Evolutionary conservation across 306 rosid species (phyloP).

Genomic region (Quercus gilva): DNA sequence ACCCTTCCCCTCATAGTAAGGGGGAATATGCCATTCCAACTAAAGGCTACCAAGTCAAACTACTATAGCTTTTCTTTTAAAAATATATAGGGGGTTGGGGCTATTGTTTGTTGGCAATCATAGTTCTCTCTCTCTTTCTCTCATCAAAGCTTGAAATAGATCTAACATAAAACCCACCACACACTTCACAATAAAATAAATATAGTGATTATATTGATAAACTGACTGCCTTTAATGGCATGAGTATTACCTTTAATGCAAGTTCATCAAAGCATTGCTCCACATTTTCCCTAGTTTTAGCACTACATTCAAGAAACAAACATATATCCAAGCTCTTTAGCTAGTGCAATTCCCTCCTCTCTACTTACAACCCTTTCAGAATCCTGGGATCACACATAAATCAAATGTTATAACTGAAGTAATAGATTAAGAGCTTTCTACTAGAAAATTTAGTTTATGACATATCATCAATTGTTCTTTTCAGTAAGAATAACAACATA

Average conservation of each 20-base stretch:
- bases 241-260: conserved; percentile 66
- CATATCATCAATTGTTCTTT: not conserved
- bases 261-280: conserved; percentile 86
- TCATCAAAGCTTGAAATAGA: not conserved
- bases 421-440: not conserved
- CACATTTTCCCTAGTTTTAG: conserved; percentile 90
- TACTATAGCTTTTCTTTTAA: too few relatives aligned
- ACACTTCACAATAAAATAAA: not conserved
- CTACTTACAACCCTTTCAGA: conserved; percentile 84
- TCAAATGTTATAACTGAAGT: not conserved
- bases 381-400: conserved; percentile 45
- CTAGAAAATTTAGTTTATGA: not conserved
- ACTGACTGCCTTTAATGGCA: not conserved
- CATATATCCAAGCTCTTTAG: conserved; percentile 82
- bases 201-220: not conserved
- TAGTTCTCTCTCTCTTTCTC: too few relatives aligned
- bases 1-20: not conserved
- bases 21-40: not conserved
- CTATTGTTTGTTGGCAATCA: too few relatives aligned
- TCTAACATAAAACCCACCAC: not conserved
- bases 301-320: conserved; percentile 87
- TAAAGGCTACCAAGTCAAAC: not conserved
- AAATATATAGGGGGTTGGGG: too few relatives aligned
- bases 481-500: not conserved
- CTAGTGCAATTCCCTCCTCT: conserved; percentile 88